phyloP scores from a whole-genome alignment of 2,329 filamentous ascomycete species.

The Tolypocladium sp. region DNA sequence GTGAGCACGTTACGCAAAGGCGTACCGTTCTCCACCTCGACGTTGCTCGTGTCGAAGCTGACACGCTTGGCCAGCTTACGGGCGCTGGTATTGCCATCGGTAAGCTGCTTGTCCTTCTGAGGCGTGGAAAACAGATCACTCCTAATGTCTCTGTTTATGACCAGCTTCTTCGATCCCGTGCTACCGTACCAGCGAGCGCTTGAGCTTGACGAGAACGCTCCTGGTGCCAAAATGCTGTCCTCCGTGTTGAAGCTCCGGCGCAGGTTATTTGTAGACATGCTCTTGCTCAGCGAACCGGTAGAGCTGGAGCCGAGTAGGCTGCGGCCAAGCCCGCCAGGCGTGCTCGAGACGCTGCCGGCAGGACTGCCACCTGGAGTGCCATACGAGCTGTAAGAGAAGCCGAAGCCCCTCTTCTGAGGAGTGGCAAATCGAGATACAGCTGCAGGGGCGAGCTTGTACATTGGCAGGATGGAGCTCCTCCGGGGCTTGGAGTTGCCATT shows the following conservation, averaged over 20 bases:
- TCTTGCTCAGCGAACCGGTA: constrained; percentile 70
- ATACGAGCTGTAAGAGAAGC: constrained; percentile 89
- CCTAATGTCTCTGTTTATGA: constrained; percentile 81
- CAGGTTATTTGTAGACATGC: constrained; percentile 78
- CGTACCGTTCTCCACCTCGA: constrained; percentile 23
- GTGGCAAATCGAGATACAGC: constrained; percentile 73
- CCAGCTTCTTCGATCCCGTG: constrained; percentile 74
- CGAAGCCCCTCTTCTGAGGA: constrained; percentile 79
- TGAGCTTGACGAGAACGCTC: constrained; percentile 67
- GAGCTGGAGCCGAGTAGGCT: constrained; percentile 59
- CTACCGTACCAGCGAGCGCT: constrained; percentile 56
- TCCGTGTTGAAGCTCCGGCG: constrained; percentile 73
- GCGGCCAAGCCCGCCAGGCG: constrained; percentile 57
- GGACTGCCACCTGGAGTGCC: constrained; percentile 67
- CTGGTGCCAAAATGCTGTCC: constrained; percentile 77
- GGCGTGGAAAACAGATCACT: constrained; percentile 60
- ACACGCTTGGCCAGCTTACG: constrained; percentile 73
- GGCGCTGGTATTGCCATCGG: constrained; percentile 29
- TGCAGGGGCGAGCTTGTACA: constrained; percentile 78
- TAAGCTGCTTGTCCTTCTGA: constrained; percentile 37
- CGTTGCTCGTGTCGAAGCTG: constrained; percentile 70
- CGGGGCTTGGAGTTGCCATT: constrained; percentile 66
- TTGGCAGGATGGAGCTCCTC: constrained; percentile 70
- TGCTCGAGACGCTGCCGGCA: constrained; percentile 54
- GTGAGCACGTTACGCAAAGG: constrained; percentile 24